Evolutionary conservation across 495 filamentous ascomycete genomes (phyloP).

Genomic region (Barbatosphaeria neglecta): DNA sequence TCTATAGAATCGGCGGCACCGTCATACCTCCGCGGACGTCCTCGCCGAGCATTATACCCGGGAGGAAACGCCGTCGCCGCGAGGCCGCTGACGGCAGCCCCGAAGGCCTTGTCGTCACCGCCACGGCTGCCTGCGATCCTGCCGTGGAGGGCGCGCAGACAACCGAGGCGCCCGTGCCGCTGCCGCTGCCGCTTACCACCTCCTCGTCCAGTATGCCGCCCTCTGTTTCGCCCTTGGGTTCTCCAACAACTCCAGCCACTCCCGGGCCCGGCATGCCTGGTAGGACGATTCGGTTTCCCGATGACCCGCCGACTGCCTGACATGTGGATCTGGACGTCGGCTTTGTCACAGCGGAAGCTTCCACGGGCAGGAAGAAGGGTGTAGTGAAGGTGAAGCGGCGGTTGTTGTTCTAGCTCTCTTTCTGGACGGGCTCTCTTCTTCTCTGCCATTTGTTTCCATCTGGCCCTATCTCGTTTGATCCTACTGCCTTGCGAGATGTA

Average conservation of each 20-base stretch:
- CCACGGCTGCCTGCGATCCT: background rate
- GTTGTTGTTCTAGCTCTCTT: too few species aligned
- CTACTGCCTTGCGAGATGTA: too few species aligned
- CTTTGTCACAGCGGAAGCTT: too few species aligned
- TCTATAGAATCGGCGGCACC: slow-evolving; percentile 38
- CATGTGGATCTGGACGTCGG: background rate
- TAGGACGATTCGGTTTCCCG: slow-evolving; percentile 33
- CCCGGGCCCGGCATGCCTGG: background rate
- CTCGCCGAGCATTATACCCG: background rate
- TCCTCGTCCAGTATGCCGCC: too few species aligned
- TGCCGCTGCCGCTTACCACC: slow-evolving; percentile 1
- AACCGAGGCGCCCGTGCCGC: background rate
- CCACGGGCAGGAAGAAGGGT: too few species aligned
- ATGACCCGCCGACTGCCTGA: slow-evolving; percentile 14
- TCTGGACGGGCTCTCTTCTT: too few species aligned
- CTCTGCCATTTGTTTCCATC: too few species aligned
- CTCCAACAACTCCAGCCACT: background rate
- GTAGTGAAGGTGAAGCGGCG: too few species aligned
- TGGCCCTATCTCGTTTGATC: too few species aligned
- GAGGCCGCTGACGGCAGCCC: too few species aligned
- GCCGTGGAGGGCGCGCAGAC: slow-evolving; percentile 1
- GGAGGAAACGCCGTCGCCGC: background rate
- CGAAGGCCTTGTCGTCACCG: background rate
- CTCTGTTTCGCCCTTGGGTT: too few species aligned
- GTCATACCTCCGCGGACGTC: slow-evolving; percentile 8